Evolutionary conservation across 2,329 filamentous ascomycete genomes (phyloP).

Genomic region (Trichoderma sp.): DNA sequence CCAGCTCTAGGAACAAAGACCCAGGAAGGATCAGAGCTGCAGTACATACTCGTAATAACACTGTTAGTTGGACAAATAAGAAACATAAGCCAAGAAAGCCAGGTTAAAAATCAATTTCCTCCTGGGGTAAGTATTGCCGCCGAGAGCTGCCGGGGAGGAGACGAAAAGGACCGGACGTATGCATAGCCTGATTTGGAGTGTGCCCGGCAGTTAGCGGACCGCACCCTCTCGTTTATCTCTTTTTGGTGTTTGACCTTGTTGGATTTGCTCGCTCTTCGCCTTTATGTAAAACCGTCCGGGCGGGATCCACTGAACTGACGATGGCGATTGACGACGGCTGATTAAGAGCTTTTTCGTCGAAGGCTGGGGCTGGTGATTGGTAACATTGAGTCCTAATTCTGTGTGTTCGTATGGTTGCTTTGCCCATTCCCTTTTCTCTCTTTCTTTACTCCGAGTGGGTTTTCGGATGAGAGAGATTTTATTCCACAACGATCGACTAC

Average conservation of each 20-base stretch:
- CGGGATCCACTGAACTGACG: background rate
- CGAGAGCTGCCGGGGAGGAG: background rate
- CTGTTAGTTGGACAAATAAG: background rate
- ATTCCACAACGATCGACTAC: background rate
- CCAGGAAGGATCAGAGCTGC: background rate
- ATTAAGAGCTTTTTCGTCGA: background rate
- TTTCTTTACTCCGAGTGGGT: background rate
- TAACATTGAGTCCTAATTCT: background rate
- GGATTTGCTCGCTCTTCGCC: slow-evolving; percentile 3
- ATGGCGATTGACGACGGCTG: background rate
- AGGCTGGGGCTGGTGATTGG: background rate
- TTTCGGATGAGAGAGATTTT: background rate
- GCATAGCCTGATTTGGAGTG: background rate
- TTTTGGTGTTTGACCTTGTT: background rate
- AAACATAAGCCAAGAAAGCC: background rate
- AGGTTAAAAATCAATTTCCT: background rate
- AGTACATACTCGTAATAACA: background rate
- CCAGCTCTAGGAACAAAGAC: background rate
- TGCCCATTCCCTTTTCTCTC: no score
- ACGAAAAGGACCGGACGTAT: background rate
- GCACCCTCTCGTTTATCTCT: background rate
- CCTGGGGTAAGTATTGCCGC: background rate
- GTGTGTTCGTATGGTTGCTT: background rate
- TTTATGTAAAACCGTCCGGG: background rate
- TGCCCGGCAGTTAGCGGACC: background rate